phyloP scores from a whole-genome alignment of 768 basidiomycete genomes.

The Phylloporus arenicola region DNA sequence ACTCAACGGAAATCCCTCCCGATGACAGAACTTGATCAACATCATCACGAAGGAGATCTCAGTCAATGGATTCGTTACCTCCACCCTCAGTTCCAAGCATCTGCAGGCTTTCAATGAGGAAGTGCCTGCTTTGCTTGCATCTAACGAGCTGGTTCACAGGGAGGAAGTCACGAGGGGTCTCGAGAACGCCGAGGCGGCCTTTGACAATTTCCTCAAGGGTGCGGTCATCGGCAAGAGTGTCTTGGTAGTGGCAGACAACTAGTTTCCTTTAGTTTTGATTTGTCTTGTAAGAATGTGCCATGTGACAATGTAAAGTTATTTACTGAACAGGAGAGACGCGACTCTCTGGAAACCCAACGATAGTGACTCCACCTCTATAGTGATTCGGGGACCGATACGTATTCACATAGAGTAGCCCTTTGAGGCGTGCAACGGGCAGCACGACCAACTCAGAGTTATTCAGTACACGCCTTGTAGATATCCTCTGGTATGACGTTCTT shows the following conservation, averaged over 20 bases:
- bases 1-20: neutral
- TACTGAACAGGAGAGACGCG: neutral
- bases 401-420: neutral
- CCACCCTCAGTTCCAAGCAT: conserved; percentile 29
- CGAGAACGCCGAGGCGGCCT: conserved; percentile 23
- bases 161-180: conserved; percentile 46
- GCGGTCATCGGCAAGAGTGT: conserved; percentile 7
- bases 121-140: conserved; percentile 37
- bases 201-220: neutral
- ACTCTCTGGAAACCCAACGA: neutral
- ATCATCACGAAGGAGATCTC: conserved; percentile 36
- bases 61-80: conserved; percentile 42
- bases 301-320: no score
- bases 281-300: neutral
- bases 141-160: conserved; percentile 41
- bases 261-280: neutral
- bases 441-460: neutral
- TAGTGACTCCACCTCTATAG: neutral
- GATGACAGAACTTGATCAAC: conserved; percentile 1
- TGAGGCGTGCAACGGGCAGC: neutral
- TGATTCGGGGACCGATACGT: no score
- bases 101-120: conserved; percentile 37
- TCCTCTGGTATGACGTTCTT: conserved; percentile 32
- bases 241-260: conserved; percentile 4
- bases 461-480: conserved; percentile 21